phyloP scores from a whole-genome alignment of 2,329 filamentous ascomycete species.

The Pyricularia pennisetigena region DNA sequence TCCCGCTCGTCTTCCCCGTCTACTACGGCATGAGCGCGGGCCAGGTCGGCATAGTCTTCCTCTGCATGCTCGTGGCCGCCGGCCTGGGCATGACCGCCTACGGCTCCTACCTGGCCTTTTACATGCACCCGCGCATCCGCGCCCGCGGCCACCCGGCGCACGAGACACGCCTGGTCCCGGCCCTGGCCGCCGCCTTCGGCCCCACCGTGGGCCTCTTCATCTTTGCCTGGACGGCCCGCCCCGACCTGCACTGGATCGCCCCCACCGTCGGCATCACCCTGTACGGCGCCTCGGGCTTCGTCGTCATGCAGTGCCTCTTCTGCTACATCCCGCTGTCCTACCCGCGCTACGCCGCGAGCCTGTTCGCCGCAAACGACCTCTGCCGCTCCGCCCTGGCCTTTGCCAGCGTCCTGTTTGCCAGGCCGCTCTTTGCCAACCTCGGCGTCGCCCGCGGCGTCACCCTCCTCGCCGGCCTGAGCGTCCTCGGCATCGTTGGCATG shows the following conservation, averaged over 20 bases:
- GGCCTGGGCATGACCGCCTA: conserved; percentile 39
- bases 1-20: conserved; percentile 51
- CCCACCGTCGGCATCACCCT: conserved; percentile 55
- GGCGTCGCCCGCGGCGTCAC: conserved; percentile 48
- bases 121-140: conserved; percentile 38
- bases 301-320: conserved; percentile 51
- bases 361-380: conserved; percentile 54
- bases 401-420: conserved; percentile 48
- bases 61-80: conserved; percentile 68
- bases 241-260: conserved; percentile 59
- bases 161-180: conserved; percentile 45
- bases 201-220: conserved; percentile 60
- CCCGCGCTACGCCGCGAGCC: conserved; percentile 44
- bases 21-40: conserved; percentile 44
- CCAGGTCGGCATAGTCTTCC: conserved; percentile 68
- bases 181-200: conserved; percentile 39
- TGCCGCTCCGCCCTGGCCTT: conserved; percentile 48
- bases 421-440: conserved; percentile 48
- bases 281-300: conserved; percentile 39
- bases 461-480: conserved; percentile 44
- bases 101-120: conserved; percentile 39
- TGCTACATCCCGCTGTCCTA: conserved; percentile 48
- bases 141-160: conserved; percentile 38
- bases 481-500: conserved; percentile 47
- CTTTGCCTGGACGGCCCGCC: conserved; percentile 62